A percentile compares a stretch with the other conserved stretches of the same genome.
Evolutionary conservation across 2,329 filamentous ascomycete species (phyloP).

Genomic region (Neocucurbitaria cava): DNA sequence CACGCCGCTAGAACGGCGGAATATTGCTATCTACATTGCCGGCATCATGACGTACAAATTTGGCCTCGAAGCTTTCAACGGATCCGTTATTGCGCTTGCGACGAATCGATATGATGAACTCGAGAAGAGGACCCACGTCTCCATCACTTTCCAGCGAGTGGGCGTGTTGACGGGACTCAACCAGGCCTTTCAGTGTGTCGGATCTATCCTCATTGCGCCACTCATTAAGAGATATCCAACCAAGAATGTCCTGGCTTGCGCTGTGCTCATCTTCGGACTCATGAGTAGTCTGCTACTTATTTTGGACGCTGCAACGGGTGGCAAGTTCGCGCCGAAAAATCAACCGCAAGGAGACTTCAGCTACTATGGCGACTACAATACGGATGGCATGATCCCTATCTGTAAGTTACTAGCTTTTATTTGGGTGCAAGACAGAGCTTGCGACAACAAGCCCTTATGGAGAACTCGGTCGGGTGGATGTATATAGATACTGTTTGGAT

Average conservation of each 20-base stretch:
- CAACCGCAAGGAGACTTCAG: slow-evolving; percentile 50
- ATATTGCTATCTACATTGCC: slow-evolving; percentile 51
- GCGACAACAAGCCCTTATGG: neutral
- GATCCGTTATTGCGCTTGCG: slow-evolving; percentile 57
- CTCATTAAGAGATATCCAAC: slow-evolving; percentile 58
- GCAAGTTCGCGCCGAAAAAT: slow-evolving; percentile 48
- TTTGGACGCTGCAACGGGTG: slow-evolving; percentile 58
- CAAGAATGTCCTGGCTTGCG: slow-evolving; percentile 54
- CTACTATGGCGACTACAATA: slow-evolving; percentile 59
- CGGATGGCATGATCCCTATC: slow-evolving; percentile 59
- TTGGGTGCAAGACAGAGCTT: slow-evolving; percentile 3
- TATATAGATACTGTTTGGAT: no score
- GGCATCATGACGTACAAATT: slow-evolving; percentile 63
- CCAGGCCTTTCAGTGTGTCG: slow-evolving; percentile 60
- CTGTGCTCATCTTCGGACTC: slow-evolving; percentile 56
- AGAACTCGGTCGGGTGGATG: neutral
- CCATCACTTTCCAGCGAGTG: slow-evolving; percentile 56
- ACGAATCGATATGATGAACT: slow-evolving; percentile 60
- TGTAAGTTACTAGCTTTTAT: slow-evolving; percentile 42
- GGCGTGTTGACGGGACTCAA: slow-evolving; percentile 59
- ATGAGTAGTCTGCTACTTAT: slow-evolving; percentile 58
- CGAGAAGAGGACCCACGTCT: slow-evolving; percentile 37
- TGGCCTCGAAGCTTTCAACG: slow-evolving; percentile 60
- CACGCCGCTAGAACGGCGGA: slow-evolving; percentile 51
- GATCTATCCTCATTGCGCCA: slow-evolving; percentile 59